Conservation (phyloP, 1,284 basidiomycete species). For the Anthracocystis panici-leucophaei region DNA sequence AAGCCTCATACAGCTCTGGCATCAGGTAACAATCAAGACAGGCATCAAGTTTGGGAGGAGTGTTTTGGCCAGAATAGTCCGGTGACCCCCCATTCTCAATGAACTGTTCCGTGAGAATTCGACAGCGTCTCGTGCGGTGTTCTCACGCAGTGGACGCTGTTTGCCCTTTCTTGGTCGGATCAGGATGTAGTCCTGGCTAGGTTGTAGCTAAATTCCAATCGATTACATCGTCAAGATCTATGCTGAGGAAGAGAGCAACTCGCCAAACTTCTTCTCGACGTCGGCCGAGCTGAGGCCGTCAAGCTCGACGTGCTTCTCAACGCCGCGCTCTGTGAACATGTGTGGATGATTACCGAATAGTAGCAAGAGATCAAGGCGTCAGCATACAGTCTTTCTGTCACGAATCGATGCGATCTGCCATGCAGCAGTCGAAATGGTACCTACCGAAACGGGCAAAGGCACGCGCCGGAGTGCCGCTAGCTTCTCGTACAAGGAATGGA, state of each 20-base stretch:
- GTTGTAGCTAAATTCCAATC: neutral
- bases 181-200: neutral
- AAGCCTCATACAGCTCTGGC: no score
- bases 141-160: neutral
- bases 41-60: no score
- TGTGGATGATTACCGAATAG: neutral
- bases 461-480: slow-evolving; percentile 63
- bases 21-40: no score
- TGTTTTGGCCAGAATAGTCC: no score
- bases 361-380: neutral
- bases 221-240: slow-evolving; percentile 3
- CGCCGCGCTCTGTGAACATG: slow-evolving; percentile 57
- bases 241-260: slow-evolving; percentile 55
- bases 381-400: neutral
- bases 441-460: slow-evolving; percentile 67
- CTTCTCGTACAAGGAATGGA: slow-evolving; percentile 68
- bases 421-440: slow-evolving; percentile 19
- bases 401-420: neutral
- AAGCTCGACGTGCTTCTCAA: slow-evolving; percentile 65
- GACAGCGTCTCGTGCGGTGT: neutral
- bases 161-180: neutral
- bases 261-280: slow-evolving; percentile 64
- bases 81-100: no score
- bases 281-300: slow-evolving; percentile 63
- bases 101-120: no score